Conservation (phyloP, 768 basidiomycete species). For the Agaricus sinodeliciosus region DNA sequence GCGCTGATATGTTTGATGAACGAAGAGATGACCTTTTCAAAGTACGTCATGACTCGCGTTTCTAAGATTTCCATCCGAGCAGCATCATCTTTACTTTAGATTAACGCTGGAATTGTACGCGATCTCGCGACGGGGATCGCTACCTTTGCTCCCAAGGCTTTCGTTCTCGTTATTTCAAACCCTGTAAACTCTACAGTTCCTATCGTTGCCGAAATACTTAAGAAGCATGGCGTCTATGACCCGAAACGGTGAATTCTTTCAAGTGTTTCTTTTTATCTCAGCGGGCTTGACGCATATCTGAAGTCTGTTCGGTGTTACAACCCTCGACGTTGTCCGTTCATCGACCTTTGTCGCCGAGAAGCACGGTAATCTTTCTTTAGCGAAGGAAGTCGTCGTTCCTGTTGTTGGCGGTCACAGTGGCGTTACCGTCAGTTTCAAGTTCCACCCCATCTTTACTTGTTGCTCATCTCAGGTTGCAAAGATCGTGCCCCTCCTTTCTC, state of each 20-base stretch:
- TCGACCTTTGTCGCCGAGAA: slow-evolving; percentile 90
- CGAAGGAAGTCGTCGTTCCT: slow-evolving; percentile 66
- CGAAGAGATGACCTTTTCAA: slow-evolving; percentile 92
- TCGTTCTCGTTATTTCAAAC: slow-evolving; percentile 96
- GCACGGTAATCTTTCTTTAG: slow-evolving; percentile 53
- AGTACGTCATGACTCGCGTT: slow-evolving; percentile 31
- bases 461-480: slow-evolving; percentile 19
- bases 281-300: not conserved
- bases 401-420: slow-evolving; percentile 96
- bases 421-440: slow-evolving; percentile 54
- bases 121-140: slow-evolving; percentile 91
- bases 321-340: slow-evolving; percentile 96
- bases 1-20: slow-evolving; percentile 11
- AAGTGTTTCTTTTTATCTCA: not conserved
- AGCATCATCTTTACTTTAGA: slow-evolving; percentile 38
- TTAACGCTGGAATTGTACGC: slow-evolving; percentile 95
- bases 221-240: slow-evolving; percentile 86
- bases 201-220: slow-evolving; percentile 92
- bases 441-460: not conserved
- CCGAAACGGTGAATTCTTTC: slow-evolving; percentile 63
- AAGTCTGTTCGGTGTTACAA: slow-evolving; percentile 96
- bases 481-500: slow-evolving; percentile 93
- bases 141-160: slow-evolving; percentile 77
- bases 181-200: slow-evolving; percentile 99
- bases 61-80: not conserved